Evolutionary conservation across 1,139 yeast genomes (phyloP).

Genomic region (Yamadazyma friedrichii): DNA sequence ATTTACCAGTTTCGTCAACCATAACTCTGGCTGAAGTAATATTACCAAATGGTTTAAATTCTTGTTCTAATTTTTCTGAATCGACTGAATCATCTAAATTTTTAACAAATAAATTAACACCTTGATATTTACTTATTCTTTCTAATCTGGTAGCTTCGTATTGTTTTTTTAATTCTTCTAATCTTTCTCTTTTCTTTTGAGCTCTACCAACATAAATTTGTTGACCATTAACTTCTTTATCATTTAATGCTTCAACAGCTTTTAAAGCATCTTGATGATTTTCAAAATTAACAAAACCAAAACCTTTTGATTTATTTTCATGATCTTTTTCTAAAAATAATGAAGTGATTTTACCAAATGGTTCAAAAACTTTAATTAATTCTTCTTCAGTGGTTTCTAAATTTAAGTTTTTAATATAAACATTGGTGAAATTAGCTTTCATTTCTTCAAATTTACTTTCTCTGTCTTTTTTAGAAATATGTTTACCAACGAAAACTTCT

Average conservation of each 20-base stretch:
- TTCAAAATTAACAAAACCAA: constrained; percentile 93
- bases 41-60: constrained; percentile 89
- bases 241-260: constrained; percentile 93
- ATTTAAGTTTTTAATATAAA: constrained; percentile 88
- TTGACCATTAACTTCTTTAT: constrained; percentile 80
- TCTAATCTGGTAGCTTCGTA: constrained; percentile 92
- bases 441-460: constrained; percentile 90
- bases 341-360: constrained; percentile 82
- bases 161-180: constrained; percentile 93
- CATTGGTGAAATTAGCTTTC: constrained; percentile 92
- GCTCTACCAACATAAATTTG: constrained; percentile 96
- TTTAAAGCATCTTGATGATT: constrained; percentile 82
- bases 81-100: constrained; percentile 92
- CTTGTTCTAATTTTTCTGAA: constrained; percentile 89
- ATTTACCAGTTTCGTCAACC: constrained; percentile 92
- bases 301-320: constrained; percentile 92
- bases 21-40: constrained; percentile 96
- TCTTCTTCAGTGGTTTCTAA: constrained; percentile 70
- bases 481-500: constrained; percentile 95
- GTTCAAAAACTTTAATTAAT: constrained; percentile 68
- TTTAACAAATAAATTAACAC: constrained; percentile 95
- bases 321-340: constrained; percentile 77
- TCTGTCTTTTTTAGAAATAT: constrained; percentile 91
- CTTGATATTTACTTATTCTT: constrained; percentile 93
- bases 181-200: constrained; percentile 97